These are phyloP conservation scores for Sphaerulina vaccinii DNA, from an alignment of 2,329 filamentous ascomycete genomes.

Conservation along the genomic window DNA sequence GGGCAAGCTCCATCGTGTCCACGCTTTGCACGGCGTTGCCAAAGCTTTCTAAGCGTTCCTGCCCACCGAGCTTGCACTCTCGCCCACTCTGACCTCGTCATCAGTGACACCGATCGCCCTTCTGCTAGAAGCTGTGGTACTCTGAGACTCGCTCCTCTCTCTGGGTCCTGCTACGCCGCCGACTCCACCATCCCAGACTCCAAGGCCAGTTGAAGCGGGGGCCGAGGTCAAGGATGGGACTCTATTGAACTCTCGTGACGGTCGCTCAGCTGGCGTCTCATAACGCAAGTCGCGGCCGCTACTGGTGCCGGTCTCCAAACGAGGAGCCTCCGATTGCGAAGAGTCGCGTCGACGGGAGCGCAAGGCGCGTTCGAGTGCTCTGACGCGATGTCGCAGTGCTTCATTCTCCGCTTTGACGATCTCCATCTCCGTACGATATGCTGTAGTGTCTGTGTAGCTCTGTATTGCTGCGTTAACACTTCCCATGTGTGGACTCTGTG, in stretches of 20 bases:
- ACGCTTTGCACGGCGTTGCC: slow-evolving; percentile 17
- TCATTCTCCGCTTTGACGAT: slow-evolving; percentile 53
- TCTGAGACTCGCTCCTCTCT: slow-evolving; percentile 40
- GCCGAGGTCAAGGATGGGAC: slow-evolving; percentile 19
- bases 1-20: not conserved
- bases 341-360: slow-evolving; percentile 35
- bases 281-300: slow-evolving; percentile 10
- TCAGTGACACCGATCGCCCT: slow-evolving; percentile 29
- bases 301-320: slow-evolving; percentile 14
- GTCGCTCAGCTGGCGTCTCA: not conserved
- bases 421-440: slow-evolving; percentile 48
- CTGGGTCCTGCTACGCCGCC: slow-evolving; percentile 37
- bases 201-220: slow-evolving; percentile 21
- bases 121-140: slow-evolving; percentile 37
- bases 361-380: slow-evolving; percentile 47
- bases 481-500: slow-evolving; percentile 23
- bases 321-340: slow-evolving; percentile 33
- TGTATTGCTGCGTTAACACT: slow-evolving; percentile 28
- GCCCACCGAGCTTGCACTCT: slow-evolving; percentile 37
- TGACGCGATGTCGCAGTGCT: slow-evolving; percentile 47
- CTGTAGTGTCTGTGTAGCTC: slow-evolving; percentile 42
- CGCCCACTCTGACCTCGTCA: slow-evolving; percentile 38
- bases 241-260: slow-evolving; percentile 13
- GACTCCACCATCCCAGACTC: slow-evolving; percentile 35
- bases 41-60: slow-evolving; percentile 14